Conservation (phyloP, 2,329 filamentous ascomycete genomes). For the Colletotrichum incanum region DNA sequence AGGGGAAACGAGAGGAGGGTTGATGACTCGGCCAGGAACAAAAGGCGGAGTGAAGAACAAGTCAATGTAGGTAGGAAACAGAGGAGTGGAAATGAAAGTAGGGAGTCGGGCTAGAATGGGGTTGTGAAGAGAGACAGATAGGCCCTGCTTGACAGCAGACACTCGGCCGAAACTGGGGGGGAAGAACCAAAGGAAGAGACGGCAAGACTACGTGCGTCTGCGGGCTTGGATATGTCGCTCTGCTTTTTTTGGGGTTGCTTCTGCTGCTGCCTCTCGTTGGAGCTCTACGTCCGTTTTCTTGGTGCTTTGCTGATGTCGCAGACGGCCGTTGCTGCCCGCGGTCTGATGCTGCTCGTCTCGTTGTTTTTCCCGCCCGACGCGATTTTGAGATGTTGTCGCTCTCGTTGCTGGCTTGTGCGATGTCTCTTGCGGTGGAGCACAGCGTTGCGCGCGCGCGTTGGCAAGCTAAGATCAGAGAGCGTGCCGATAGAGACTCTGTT, state of each 20-base stretch:
- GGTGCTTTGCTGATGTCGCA: constrained; percentile 29
- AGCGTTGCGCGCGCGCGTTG: constrained; percentile 37
- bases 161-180: constrained; percentile 39
- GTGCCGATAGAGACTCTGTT: constrained; percentile 43
- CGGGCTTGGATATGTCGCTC: constrained; percentile 33
- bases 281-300: constrained; percentile 10
- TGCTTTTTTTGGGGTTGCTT: constrained; percentile 11
- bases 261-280: constrained; percentile 37
- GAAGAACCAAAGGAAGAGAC: constrained; percentile 40
- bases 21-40: constrained; percentile 41
- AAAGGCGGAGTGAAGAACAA: constrained; percentile 35
- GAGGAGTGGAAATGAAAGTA: constrained; percentile 38
- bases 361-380: constrained; percentile 28
- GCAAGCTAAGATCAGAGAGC: constrained; percentile 38
- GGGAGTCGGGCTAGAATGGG: constrained; percentile 43
- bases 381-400: constrained; percentile 28
- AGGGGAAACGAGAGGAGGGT: constrained; percentile 40
- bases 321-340: constrained; percentile 28
- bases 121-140: constrained; percentile 39
- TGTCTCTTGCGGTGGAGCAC: constrained; percentile 43
- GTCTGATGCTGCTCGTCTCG: constrained; percentile 32
- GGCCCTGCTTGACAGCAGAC: constrained; percentile 38
- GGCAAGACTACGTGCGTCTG: constrained; percentile 31
- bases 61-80: constrained; percentile 30
- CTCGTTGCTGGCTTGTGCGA: constrained; percentile 39